Conservation (phyloP, 257 asterid species). For the Scutellaria baicalensis region DNA sequence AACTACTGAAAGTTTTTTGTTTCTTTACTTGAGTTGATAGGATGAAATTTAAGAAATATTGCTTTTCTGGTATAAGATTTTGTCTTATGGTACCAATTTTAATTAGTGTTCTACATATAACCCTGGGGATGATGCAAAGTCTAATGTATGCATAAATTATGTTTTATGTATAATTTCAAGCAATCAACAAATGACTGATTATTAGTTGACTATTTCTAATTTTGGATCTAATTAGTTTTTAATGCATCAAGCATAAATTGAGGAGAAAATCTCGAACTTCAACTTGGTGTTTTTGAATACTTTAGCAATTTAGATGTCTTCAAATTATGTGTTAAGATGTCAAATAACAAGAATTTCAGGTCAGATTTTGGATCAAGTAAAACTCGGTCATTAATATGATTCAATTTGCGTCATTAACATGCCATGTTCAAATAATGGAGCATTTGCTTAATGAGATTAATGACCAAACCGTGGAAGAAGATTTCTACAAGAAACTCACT, state of each 20-base stretch:
- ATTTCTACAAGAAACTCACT: slow-evolving; percentile 57
- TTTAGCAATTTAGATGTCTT: background rate
- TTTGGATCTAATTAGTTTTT: background rate
- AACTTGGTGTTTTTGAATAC: background rate
- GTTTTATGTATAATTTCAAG: no score
- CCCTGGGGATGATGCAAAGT: background rate
- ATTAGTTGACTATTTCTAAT: background rate
- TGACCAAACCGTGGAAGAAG: slow-evolving; percentile 36
- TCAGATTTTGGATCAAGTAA: background rate
- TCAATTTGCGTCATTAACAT: slow-evolving; percentile 1
- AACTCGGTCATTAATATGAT: background rate
- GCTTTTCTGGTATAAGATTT: background rate
- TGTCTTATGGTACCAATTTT: background rate
- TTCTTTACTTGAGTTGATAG: background rate
- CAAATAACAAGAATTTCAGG: background rate
- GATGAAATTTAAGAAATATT: background rate
- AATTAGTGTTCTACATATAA: background rate
- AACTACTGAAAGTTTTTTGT: background rate
- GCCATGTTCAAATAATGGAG: slow-evolving; percentile 64
- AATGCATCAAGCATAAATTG: background rate
- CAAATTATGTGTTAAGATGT: background rate
- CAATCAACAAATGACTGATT: background rate
- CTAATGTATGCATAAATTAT: background rate
- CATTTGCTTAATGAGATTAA: slow-evolving; percentile 22
- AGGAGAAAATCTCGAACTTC: background rate